Base-by-base conservation (phyloP, 176 grass and related monocot species). In the Tuctoria greenei region DNA sequence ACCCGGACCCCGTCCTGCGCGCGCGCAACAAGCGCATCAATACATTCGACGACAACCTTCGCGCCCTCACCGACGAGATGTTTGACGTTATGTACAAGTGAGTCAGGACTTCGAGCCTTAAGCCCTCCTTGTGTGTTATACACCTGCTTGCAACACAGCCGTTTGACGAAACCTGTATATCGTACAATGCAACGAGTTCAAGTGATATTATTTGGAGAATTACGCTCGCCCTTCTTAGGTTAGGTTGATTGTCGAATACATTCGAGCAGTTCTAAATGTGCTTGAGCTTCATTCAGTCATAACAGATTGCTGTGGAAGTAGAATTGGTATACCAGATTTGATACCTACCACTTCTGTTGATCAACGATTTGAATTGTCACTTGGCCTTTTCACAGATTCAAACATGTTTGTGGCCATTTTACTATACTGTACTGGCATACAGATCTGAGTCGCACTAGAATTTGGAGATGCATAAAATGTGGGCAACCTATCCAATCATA, bases 21-120 rank as follows among this genome's bases (percentile, higher is more conserved):
- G 91, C 77, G 6, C 86, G 69, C 42, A 99, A 99, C 69, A 99
- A 99, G 78, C 87, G 85, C 60, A 88, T 99, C 72, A 95, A 86
- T 69, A 80, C 82, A 8, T 99, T 95, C 66, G 87, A 95, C 50
- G 80, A 67, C 18, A 95, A 86, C 72, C 82, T 99, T 45, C 90
- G 79, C 46, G 71, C 72, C 52, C 87, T 99, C 14, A 87, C 86
- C 0, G 59, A 90, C 39, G 89, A 88, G 85, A 99, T 99, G 95
- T 92, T 99, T 69, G 87, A 95, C 67, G 65, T 99, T 51, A 99
- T 99, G 95, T 99, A 99, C 91, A 99, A 90, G 95, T 99, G 72
- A 88, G 95, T 73, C 34, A 52, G 16, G 2, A 31, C 10, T 34
- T 40, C 46, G 42, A 13, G 64, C 17, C 8, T 64, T 25, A 5